phyloP scores from a whole-genome alignment of 371 early-diverging fungal species.

The Actinomortierella wolfii region DNA sequence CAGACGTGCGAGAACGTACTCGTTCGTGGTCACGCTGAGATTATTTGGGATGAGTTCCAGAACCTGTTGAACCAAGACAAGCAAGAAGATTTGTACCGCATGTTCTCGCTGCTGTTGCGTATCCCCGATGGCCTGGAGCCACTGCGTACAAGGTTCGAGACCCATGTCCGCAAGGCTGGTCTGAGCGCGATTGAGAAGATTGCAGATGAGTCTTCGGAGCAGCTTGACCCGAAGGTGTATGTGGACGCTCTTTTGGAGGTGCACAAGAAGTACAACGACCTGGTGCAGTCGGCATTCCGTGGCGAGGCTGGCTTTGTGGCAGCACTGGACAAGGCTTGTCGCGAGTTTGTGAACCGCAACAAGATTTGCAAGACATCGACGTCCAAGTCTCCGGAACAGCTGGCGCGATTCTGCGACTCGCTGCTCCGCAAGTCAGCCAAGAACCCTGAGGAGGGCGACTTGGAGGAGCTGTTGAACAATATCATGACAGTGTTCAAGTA shows the following conservation, averaged over 20 bases:
- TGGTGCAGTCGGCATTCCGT: conserved; percentile 76
- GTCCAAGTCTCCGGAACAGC: conserved; percentile 81
- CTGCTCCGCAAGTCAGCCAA: conserved; percentile 85
- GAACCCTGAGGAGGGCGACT: conserved; percentile 80
- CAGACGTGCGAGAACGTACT: conserved; percentile 83
- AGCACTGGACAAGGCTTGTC: conserved; percentile 91
- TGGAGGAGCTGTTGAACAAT: conserved; percentile 86
- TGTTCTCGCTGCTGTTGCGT: conserved; percentile 82
- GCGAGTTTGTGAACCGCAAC: conserved; percentile 93
- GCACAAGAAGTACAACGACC: conserved; percentile 77
- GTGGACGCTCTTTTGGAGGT: conserved; percentile 81
- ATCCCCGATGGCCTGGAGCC: conserved; percentile 84
- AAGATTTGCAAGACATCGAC: conserved; percentile 73
- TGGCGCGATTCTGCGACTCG: conserved; percentile 86
- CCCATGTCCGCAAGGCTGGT: conserved; percentile 85
- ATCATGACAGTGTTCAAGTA: conserved; percentile 87
- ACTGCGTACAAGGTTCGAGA: conserved; percentile 79
- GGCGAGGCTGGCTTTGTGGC: conserved; percentile 91
- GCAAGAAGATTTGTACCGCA: conserved; percentile 85
- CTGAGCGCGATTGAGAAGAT: conserved; percentile 82
- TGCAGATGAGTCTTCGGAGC: conserved; percentile 62
- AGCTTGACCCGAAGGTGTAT: conserved; percentile 83
- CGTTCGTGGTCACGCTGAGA: conserved; percentile 79
- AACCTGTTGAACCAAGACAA: conserved; percentile 83
- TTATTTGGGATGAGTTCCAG: conserved; percentile 89